Evolutionary conservation across 768 basidiomycete genomes (phyloP).

Genomic region (Boletus pseudo-olivaceus): DNA sequence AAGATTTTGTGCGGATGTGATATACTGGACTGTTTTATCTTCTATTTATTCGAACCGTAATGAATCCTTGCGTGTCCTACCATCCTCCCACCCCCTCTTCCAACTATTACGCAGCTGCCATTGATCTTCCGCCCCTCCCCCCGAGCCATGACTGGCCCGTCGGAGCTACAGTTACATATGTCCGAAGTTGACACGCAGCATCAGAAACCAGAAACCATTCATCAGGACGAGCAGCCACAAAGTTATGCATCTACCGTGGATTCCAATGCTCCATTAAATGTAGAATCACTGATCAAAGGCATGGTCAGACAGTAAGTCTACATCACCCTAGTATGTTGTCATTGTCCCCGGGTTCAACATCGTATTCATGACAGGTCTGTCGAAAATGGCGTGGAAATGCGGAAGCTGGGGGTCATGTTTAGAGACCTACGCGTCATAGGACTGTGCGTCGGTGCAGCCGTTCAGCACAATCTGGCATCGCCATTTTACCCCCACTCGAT

Average conservation of each 20-base stretch:
- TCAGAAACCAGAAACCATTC: background rate
- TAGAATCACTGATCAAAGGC: slow-evolving; percentile 15
- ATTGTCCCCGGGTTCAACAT: background rate
- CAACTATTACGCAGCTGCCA: background rate
- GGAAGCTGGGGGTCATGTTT: slow-evolving; percentile 51
- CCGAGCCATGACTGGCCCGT: background rate
- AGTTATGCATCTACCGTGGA: background rate
- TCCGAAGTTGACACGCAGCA: background rate
- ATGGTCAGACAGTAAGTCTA: slow-evolving; percentile 12
- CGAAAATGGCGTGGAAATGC: slow-evolving; percentile 29
- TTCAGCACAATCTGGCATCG: slow-evolving; percentile 52
- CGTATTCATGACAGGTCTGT: slow-evolving; percentile 25
- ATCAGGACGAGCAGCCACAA: background rate
- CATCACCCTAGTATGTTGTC: background rate
- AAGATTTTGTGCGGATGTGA: background rate
- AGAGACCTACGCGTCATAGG: slow-evolving; percentile 52
- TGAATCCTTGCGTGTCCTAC: background rate
- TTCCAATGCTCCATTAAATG: background rate
- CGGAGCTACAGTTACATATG: background rate
- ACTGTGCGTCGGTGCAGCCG: slow-evolving; percentile 38
- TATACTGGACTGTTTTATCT: background rate
- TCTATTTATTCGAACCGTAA: background rate
- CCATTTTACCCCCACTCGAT: slow-evolving; percentile 45
- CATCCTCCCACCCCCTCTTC: too few relatives aligned
- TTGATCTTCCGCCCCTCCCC: slow-evolving; percentile 23